Conservation (phyloP, 1,139 yeast species). For the Candida labiduridarum region DNA sequence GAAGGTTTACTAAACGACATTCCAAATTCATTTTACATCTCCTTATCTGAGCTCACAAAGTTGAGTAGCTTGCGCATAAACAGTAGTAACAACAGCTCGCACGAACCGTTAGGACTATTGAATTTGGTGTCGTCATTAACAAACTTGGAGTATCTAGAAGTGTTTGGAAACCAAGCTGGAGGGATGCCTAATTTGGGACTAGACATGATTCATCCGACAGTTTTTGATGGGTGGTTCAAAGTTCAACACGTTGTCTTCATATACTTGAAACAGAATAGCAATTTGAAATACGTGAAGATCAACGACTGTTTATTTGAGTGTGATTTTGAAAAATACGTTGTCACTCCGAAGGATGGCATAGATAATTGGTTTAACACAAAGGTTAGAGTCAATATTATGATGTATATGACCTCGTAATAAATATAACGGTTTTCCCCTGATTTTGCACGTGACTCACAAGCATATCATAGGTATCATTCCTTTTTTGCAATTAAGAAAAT, state of each 20-base stretch:
- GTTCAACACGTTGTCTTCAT: slow-evolving; percentile 55
- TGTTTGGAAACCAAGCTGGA: slow-evolving; percentile 54
- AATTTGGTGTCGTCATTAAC: slow-evolving; percentile 28
- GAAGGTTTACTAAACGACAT: slow-evolving; percentile 24
- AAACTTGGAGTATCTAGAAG: slow-evolving; percentile 39
- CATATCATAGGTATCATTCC: neutral
- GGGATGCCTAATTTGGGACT: slow-evolving; percentile 59
- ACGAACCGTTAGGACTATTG: slow-evolving; percentile 20
- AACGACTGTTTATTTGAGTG: slow-evolving; percentile 38
- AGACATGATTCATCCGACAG: slow-evolving; percentile 55
- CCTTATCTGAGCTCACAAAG: slow-evolving; percentile 21
- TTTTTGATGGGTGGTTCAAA: slow-evolving; percentile 59
- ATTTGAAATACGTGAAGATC: slow-evolving; percentile 47
- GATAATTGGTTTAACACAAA: slow-evolving; percentile 44
- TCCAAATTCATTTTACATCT: slow-evolving; percentile 10
- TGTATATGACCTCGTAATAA: neutral
- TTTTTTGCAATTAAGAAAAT: neutral
- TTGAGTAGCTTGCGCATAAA: slow-evolving; percentile 44
- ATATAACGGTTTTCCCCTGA: neutral
- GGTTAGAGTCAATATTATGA: slow-evolving; percentile 16
- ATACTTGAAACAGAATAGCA: slow-evolving; percentile 28
- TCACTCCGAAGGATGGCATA: slow-evolving; percentile 42
- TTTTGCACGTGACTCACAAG: neutral
- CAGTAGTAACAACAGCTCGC: slow-evolving; percentile 29
- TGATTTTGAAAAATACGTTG: slow-evolving; percentile 20